These are phyloP conservation scores for Cicer arietinum DNA, from an alignment of 306 rosid species.

Conservation along the genomic window DNA sequence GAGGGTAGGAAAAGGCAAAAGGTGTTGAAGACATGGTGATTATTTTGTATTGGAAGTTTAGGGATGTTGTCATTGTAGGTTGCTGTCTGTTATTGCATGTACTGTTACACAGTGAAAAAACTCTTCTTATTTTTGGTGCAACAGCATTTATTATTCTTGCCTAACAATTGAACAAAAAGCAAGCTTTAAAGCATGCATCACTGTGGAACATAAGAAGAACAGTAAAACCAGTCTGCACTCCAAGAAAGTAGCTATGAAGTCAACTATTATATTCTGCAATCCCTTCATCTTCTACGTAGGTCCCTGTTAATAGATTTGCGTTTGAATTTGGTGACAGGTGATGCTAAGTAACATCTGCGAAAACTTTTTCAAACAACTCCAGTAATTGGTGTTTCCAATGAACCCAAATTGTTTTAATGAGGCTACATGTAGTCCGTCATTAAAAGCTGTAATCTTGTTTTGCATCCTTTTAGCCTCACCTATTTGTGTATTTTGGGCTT, in stretches of 20 bases:
- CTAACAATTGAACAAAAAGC: neutral
- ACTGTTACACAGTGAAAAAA: neutral
- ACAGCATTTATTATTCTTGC: conserved; percentile 13
- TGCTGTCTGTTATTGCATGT: conserved; percentile 27
- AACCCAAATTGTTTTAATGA: conserved; percentile 15
- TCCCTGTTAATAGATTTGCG: conserved; percentile 20
- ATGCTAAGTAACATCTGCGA: conserved; percentile 17
- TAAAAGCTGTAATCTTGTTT: conserved; percentile 5
- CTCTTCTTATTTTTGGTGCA: conserved; percentile 23
- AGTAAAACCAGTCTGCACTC: conserved; percentile 21
- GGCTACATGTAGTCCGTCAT: conserved; percentile 26
- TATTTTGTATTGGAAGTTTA: conserved; percentile 29
- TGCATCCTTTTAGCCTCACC: conserved; percentile 28
- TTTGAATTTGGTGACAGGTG: conserved; percentile 15
- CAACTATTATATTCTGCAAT: conserved; percentile 4
- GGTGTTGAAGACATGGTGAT: conserved; percentile 5
- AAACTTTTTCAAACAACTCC: conserved; percentile 20
- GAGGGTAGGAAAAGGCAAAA: conserved; percentile 20
- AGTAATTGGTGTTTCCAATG: neutral
- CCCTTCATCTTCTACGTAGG: conserved; percentile 13
- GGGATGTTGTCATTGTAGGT: conserved; percentile 2
- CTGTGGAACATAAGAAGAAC: conserved; percentile 5
- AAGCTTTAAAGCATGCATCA: conserved; percentile 22
- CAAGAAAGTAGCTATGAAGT: conserved; percentile 28
- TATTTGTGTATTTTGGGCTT: conserved; percentile 3